Conservation (phyloP, 225 moss, liverwort and hornwort genomes). For the Physcomitrellopsis africana region DNA sequence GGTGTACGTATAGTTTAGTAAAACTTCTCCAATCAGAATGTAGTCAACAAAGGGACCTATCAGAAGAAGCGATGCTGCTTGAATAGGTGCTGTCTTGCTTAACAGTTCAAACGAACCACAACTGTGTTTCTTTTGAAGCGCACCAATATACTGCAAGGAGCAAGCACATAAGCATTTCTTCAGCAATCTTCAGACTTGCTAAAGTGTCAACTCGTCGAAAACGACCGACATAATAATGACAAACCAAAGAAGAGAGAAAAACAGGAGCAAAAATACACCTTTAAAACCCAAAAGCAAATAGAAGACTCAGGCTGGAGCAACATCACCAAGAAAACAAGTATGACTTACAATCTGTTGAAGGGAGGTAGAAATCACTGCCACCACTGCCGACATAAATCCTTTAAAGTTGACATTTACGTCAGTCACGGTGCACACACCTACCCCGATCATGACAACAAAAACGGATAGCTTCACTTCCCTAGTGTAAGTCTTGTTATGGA, state of each 20-base stretch:
- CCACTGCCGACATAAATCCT: conserved; percentile 60
- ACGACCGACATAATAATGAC: conserved; percentile 4
- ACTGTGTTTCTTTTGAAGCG: conserved; percentile 68
- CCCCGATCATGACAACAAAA: conserved; percentile 67
- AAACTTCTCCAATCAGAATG: conserved; percentile 47
- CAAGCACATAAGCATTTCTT: not conserved
- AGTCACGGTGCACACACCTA: conserved; percentile 73
- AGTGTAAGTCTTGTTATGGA: conserved; percentile 68
- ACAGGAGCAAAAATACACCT: not conserved
- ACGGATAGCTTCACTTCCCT: conserved; percentile 67
- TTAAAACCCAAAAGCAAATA: not conserved
- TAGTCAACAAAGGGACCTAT: conserved; percentile 69
- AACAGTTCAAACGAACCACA: conserved; percentile 68
- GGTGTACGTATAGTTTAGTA: conserved; percentile 45
- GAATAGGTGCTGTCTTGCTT: conserved; percentile 71
- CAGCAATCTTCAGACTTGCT: conserved; percentile 10
- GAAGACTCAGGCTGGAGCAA: not conserved
- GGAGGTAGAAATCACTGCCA: conserved; percentile 64
- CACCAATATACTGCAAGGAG: conserved; percentile 64
- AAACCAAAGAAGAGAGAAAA: not conserved
- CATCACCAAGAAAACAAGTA: not conserved
- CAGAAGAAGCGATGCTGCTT: conserved; percentile 57
- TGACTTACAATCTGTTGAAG: conserved; percentile 67
- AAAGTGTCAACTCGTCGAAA: not conserved
- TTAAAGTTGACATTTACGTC: conserved; percentile 64